Evolutionary conservation across 106 monocot species (phyloP).

Genomic region (Acorus gramineus): DNA sequence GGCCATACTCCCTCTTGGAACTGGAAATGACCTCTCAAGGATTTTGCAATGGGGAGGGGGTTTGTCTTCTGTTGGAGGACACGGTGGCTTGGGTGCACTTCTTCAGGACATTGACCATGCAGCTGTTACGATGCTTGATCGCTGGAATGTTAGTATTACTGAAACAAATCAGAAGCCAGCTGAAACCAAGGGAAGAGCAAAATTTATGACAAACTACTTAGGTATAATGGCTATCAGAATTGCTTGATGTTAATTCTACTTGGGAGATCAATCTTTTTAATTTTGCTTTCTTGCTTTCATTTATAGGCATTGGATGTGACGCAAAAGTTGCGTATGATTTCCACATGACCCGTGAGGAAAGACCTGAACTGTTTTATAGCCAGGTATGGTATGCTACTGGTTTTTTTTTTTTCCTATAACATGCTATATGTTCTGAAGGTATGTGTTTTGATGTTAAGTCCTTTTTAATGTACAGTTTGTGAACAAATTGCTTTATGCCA

Average conservation of each 20-base stretch:
- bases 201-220: conserved; percentile 85
- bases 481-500: conserved; percentile 84
- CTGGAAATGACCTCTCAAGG: conserved; percentile 85
- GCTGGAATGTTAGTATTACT: conserved; percentile 69
- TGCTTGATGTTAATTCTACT: neutral
- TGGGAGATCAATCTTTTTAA: neutral
- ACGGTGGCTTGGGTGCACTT: conserved; percentile 48
- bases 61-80: conserved; percentile 58
- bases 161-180: conserved; percentile 23
- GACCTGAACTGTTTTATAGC: conserved; percentile 68
- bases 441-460: too few relatives aligned
- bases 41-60: conserved; percentile 84
- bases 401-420: neutral
- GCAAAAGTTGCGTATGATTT: conserved; percentile 97
- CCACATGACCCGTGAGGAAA: conserved; percentile 71
- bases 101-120: conserved; percentile 64
- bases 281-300: neutral
- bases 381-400: conserved; percentile 20
- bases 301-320: conserved; percentile 76
- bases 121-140: conserved; percentile 84
- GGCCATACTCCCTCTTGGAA: conserved; percentile 93
- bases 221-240: conserved; percentile 27
- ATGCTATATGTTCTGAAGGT: neutral
- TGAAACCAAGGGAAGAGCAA: conserved; percentile 26
- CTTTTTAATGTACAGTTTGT: conserved; percentile 43